Percentiles rank a stretch among this genome's conserved stretches.
Evolutionary conservation across 306 rosid species (phyloP).

Genomic region (Gynostemma pentaphyllum): DNA sequence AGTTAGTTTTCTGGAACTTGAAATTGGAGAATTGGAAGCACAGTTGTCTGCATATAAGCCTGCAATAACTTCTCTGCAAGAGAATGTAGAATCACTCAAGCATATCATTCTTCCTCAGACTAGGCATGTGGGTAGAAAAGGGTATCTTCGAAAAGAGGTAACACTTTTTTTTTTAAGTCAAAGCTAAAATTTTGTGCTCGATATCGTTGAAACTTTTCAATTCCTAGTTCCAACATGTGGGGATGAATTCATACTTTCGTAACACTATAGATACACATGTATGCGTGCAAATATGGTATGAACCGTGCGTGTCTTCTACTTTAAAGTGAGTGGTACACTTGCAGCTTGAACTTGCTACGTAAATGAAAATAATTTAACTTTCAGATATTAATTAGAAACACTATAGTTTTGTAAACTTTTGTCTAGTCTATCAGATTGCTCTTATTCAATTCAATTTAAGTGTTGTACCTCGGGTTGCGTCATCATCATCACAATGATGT

Average conservation of each 20-base stretch:
- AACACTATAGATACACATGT: not conserved
- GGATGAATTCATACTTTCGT: not conserved
- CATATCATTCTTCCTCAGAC: slow-evolving; percentile 33
- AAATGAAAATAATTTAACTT: not conserved
- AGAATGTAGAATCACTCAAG: slow-evolving; percentile 71
- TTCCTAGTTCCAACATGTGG: not conserved
- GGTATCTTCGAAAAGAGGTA: slow-evolving; percentile 39
- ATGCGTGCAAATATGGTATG: not conserved
- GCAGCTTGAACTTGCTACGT: not conserved
- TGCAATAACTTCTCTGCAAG: slow-evolving; percentile 55
- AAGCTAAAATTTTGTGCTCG: not conserved
- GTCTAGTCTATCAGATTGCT: not conserved
- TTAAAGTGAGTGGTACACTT: not conserved
- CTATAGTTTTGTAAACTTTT: not conserved
- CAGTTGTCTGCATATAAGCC: slow-evolving; percentile 67
- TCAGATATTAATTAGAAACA: not conserved
- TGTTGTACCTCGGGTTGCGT: not conserved
- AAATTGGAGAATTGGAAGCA: slow-evolving; percentile 49
- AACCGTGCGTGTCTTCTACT: not conserved
- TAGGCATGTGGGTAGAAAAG: slow-evolving; percentile 17
- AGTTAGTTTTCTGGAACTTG: slow-evolving; percentile 48
- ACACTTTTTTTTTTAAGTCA: slow-evolving; percentile 7
- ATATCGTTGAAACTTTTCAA: not conserved
- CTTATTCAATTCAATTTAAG: not conserved
- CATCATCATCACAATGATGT: not conserved